Evolutionary conservation across 768 basidiomycete species (phyloP).

Genomic region (Saitozyma podzolica): DNA sequence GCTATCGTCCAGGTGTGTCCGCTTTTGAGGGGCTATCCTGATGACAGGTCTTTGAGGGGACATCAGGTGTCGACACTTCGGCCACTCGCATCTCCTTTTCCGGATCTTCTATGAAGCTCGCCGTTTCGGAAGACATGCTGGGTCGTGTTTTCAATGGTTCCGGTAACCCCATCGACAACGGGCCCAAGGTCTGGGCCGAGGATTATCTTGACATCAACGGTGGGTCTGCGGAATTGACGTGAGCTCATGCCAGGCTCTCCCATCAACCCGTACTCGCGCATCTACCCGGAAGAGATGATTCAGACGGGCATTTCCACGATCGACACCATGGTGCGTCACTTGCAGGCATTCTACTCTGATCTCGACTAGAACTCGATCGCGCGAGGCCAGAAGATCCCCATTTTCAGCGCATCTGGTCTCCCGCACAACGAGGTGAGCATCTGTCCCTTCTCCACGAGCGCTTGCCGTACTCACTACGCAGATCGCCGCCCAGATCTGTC

Average conservation of each 20-base stretch:
- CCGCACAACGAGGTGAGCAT: constrained; percentile 88
- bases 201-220: constrained; percentile 99
- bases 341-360: neutral
- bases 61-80: constrained; percentile 95
- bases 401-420: constrained; percentile 91
- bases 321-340: constrained; percentile 49
- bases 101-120: constrained; percentile 96
- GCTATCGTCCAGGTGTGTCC: constrained; percentile 78
- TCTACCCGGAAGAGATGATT: constrained; percentile 99
- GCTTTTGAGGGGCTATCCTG: neutral
- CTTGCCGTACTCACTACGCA: constrained; percentile 47
- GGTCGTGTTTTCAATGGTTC: constrained; percentile 99
- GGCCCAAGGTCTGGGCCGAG: constrained; percentile 98
- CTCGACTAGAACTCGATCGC: constrained; percentile 74
- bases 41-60: constrained; percentile 84
- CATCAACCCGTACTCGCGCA: constrained; percentile 73
- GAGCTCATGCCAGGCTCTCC: constrained; percentile 69
- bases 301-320: constrained; percentile 98
- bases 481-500: constrained; percentile 99
- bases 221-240: constrained; percentile 52
- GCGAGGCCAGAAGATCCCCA: constrained; percentile 99
- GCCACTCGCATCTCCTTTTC: constrained; percentile 97
- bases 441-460: constrained; percentile 36
- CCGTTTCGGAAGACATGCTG: constrained; percentile 98
- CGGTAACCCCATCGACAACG: constrained; percentile 96